Percentiles rank a stretch among this genome's conserved stretches.
These are phyloP conservation scores for Isoetes engelmannii DNA, from an alignment of 83 land plant species.

Conservation along the genomic window DNA sequence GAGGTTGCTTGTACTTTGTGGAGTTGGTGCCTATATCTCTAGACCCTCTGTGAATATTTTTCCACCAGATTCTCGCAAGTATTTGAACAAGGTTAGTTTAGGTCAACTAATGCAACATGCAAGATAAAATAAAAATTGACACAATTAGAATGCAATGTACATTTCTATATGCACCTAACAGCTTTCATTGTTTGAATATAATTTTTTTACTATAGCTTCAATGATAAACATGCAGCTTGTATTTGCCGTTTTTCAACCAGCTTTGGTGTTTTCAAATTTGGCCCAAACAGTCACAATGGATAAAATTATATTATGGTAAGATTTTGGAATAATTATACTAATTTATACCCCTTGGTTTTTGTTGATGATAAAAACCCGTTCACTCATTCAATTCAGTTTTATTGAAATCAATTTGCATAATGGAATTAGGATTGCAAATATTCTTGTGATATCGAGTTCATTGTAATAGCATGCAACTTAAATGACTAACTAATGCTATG, in stretches of 20 bases:
- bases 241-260: constrained; percentile 1
- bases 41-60: background rate
- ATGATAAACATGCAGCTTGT: constrained; percentile 12
- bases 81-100: constrained; percentile 12
- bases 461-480: too few species aligned
- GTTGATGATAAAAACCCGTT: background rate
- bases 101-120: background rate
- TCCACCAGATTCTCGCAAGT: constrained; percentile 14
- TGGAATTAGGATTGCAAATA: too few species aligned
- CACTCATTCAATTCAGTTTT: background rate
- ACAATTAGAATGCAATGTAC: background rate
- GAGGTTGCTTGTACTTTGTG: constrained; percentile 7
- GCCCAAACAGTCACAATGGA: constrained; percentile 14
- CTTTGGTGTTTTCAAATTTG: constrained; percentile 11
- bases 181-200: background rate
- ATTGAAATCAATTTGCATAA: background rate
- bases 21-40: constrained; percentile 9
- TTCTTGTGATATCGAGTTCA: too few species aligned
- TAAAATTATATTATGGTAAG: constrained; percentile 13
- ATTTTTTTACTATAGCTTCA: background rate
- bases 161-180: background rate
- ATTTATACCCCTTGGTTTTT: too few species aligned
- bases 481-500: background rate
- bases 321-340: too few species aligned
- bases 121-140: background rate